Conservation (phyloP, 2,329 filamentous ascomycete genomes). For the Clathrospora elynae region DNA sequence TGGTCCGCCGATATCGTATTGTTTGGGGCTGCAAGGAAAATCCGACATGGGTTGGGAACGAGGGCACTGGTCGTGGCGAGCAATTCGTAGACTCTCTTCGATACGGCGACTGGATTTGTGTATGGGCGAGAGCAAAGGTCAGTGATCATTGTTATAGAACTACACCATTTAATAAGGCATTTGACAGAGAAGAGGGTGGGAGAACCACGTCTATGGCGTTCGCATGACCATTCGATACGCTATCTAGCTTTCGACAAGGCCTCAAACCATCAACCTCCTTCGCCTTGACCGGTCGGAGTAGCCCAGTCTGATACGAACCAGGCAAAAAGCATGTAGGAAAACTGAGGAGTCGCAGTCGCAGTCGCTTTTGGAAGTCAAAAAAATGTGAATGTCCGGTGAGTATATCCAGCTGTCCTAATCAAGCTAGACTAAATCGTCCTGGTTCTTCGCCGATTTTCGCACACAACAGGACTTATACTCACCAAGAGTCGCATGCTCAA, state of each 20-base stretch:
- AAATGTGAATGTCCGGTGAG: no score
- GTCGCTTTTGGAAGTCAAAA: no score
- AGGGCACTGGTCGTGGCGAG: slow-evolving; percentile 21
- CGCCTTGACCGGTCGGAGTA: no score
- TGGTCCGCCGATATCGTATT: slow-evolving; percentile 18
- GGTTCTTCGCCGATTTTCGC: neutral
- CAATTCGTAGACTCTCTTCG: slow-evolving; percentile 21
- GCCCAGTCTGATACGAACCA: no score
- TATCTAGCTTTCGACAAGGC: slow-evolving; percentile 8
- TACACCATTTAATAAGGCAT: slow-evolving; percentile 1
- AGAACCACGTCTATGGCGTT: slow-evolving; percentile 23
- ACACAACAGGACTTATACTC: slow-evolving; percentile 15
- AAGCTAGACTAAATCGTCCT: no score
- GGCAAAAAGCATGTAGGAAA: no score
- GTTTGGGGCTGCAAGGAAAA: slow-evolving; percentile 19
- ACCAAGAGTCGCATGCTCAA: slow-evolving; percentile 5
- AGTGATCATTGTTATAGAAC: neutral
- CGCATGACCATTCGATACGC: slow-evolving; percentile 19
- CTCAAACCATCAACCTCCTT: neutral
- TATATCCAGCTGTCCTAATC: no score
- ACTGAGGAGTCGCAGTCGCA: no score
- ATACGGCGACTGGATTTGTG: slow-evolving; percentile 22
- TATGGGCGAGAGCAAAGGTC: slow-evolving; percentile 31
- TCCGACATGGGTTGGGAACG: slow-evolving; percentile 8
- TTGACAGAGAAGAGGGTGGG: slow-evolving; percentile 21